Evolutionary conservation across 2,329 filamentous ascomycete genomes (phyloP).

Genomic region (Scolecobasidium constrictum): DNA sequence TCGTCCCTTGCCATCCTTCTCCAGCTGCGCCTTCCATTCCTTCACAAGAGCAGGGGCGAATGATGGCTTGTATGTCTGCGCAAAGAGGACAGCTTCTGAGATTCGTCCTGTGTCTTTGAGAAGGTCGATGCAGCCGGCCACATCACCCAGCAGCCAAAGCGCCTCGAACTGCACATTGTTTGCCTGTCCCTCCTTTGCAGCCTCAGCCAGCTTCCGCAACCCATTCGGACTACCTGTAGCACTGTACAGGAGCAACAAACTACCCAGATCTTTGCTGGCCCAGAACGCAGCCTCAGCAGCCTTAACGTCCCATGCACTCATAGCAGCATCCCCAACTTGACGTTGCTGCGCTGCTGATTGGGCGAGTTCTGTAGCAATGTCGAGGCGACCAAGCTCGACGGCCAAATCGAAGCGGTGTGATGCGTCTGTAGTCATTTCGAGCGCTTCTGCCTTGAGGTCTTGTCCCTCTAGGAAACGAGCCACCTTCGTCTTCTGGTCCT

Average conservation of each 20-base stretch:
- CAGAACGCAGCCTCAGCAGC: conserved; percentile 90
- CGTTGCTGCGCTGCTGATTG: conserved; percentile 91
- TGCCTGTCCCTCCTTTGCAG: conserved; percentile 65
- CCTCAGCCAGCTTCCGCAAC: conserved; percentile 57
- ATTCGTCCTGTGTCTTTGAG: conserved; percentile 62
- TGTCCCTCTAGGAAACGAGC: conserved; percentile 95
- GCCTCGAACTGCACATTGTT: conserved; percentile 92
- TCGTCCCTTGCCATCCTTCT: conserved; percentile 75
- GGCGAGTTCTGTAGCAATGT: conserved; percentile 77
- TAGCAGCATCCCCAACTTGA: conserved; percentile 83
- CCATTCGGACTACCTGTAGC: conserved; percentile 72
- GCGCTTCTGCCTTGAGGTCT: conserved; percentile 88
- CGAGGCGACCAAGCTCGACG: conserved; percentile 68
- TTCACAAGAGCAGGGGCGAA: conserved; percentile 55
- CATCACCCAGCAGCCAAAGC: conserved; percentile 76
- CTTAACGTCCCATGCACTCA: conserved; percentile 74
- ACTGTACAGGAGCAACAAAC: conserved; percentile 76
- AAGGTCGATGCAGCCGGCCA: conserved; percentile 70
- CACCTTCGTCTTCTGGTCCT: conserved; percentile 96
- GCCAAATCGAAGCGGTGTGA: conserved; percentile 97
- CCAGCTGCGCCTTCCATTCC: conserved; percentile 73
- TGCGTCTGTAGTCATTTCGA: conserved; percentile 86
- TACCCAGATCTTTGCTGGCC: conserved; percentile 82
- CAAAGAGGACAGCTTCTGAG: conserved; percentile 81
- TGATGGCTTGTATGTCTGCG: conserved; percentile 91